A percentile compares a stretch with the other conserved stretches of the same genome.
These are phyloP conservation scores for Pseudogymnoascus sp. DNA, from an alignment of 2,329 filamentous ascomycete species.

Conservation along the genomic window DNA sequence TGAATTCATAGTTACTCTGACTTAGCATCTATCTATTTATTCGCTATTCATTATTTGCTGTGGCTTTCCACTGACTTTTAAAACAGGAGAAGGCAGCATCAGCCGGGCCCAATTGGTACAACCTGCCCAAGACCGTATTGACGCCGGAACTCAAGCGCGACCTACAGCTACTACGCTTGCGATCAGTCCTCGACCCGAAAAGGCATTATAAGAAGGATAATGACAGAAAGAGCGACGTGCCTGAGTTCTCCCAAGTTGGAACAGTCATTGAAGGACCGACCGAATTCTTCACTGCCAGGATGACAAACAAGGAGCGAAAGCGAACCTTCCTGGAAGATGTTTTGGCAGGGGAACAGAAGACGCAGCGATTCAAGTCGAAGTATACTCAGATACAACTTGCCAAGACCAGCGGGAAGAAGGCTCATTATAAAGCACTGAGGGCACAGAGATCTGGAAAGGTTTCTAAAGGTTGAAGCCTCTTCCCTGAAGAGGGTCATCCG, in stretches of 20 bases:
- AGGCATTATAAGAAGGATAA: slow-evolving; percentile 83
- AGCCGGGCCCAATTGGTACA: slow-evolving; percentile 77
- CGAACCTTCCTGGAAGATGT: slow-evolving; percentile 80
- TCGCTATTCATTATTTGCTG: slow-evolving; percentile 10
- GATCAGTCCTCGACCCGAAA: slow-evolving; percentile 80
- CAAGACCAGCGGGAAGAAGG: slow-evolving; percentile 84
- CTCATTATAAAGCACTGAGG: slow-evolving; percentile 74
- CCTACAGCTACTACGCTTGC: slow-evolving; percentile 80
- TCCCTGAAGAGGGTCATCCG: neutral
- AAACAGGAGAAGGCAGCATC: slow-evolving; percentile 42
- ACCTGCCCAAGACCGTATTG: slow-evolving; percentile 74
- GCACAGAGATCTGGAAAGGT: slow-evolving; percentile 38
- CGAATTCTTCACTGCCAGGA: slow-evolving; percentile 72
- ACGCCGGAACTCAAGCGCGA: slow-evolving; percentile 84
- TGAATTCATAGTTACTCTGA: slow-evolving; percentile 66
- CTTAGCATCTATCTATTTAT: slow-evolving; percentile 9
- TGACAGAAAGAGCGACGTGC: slow-evolving; percentile 54
- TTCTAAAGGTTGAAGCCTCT: slow-evolving; percentile 13
- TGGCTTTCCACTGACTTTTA: slow-evolving; percentile 6
- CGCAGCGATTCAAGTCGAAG: slow-evolving; percentile 72
- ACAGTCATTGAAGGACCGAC: slow-evolving; percentile 82
- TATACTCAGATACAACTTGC: slow-evolving; percentile 74
- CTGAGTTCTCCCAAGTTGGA: slow-evolving; percentile 81
- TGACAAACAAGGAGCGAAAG: slow-evolving; percentile 83
- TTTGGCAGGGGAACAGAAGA: slow-evolving; percentile 56